These are phyloP conservation scores for Paecilomyces sp. DNA, from an alignment of 2,329 filamentous ascomycete genomes.

Conservation along the genomic window DNA sequence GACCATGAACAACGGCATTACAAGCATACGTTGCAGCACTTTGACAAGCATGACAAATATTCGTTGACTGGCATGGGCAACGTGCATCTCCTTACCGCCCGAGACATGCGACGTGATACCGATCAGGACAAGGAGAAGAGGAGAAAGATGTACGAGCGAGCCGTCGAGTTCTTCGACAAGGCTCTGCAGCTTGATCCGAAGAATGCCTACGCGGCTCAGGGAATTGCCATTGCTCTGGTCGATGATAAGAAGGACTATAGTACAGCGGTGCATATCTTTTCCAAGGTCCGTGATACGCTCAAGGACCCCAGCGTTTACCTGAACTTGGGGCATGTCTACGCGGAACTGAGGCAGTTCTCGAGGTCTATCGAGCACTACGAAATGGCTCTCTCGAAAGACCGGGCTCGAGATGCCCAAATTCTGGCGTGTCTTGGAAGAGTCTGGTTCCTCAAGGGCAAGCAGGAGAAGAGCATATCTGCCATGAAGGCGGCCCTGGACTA, in stretches of 20 bases:
- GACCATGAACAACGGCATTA: slow-evolving; percentile 90
- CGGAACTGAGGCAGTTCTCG: slow-evolving; percentile 80
- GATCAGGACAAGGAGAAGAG: slow-evolving; percentile 89
- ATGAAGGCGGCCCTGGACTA: slow-evolving; percentile 60
- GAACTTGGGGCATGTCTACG: slow-evolving; percentile 89
- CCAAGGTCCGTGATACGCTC: slow-evolving; percentile 83
- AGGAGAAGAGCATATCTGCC: slow-evolving; percentile 55
- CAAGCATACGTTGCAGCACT: slow-evolving; percentile 89
- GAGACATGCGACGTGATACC: slow-evolving; percentile 88
- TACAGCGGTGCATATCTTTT: slow-evolving; percentile 76
- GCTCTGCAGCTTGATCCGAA: slow-evolving; percentile 87
- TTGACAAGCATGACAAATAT: slow-evolving; percentile 98
- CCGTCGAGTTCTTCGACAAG: slow-evolving; percentile 98
- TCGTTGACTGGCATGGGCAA: slow-evolving; percentile 96
- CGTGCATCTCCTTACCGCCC: slow-evolving; percentile 75
- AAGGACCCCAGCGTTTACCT: slow-evolving; percentile 83
- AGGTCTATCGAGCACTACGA: slow-evolving; percentile 95
- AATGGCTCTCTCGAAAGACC: slow-evolving; percentile 69
- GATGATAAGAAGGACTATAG: slow-evolving; percentile 90
- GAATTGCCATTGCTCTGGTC: slow-evolving; percentile 85
- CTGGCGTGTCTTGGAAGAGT: slow-evolving; percentile 81
- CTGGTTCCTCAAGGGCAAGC: slow-evolving; percentile 74
- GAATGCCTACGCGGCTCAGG: slow-evolving; percentile 94
- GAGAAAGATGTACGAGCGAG: slow-evolving; percentile 76
- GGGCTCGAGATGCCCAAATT: slow-evolving; percentile 70